Percentiles rank a stretch among this genome's conserved stretches.
These are phyloP conservation scores for Periconia sp. DNA, from an alignment of 2,329 filamentous ascomycete species.

Conservation along the genomic window DNA sequence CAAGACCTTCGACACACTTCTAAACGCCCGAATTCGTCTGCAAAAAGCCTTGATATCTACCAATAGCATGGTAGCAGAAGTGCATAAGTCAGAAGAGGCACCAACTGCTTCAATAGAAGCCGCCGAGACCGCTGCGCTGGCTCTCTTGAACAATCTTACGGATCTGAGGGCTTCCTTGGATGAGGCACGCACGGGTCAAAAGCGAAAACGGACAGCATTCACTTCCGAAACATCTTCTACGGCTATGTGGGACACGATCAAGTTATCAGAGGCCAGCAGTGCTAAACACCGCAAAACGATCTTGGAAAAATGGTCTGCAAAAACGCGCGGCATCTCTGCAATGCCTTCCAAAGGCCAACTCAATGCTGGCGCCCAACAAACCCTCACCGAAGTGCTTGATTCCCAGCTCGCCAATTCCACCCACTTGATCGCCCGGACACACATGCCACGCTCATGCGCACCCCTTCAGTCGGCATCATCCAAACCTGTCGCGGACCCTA, in stretches of 20 bases:
- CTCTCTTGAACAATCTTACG: conserved; percentile 81
- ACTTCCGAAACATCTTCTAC: conserved; percentile 60
- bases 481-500: conserved; percentile 25
- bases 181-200: conserved; percentile 57
- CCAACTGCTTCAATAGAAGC: conserved; percentile 62
- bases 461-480: conserved; percentile 62
- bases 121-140: conserved; percentile 82
- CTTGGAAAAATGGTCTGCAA: conserved; percentile 88
- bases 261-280: conserved; percentile 63
- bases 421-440: conserved; percentile 69
- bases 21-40: conserved; percentile 88
- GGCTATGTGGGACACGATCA: conserved; percentile 73
- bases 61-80: conserved; percentile 59
- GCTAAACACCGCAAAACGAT: conserved; percentile 66
- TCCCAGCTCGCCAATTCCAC: conserved; percentile 67
- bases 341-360: conserved; percentile 59
- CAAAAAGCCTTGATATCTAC: conserved; percentile 86
- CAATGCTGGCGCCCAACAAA: conserved; percentile 60
- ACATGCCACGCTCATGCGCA: conserved; percentile 74
- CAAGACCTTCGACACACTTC: conserved; percentile 80
- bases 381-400: conserved; percentile 67
- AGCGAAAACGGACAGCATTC: conserved; percentile 58
- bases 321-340: conserved; percentile 66
- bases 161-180: conserved; percentile 65
- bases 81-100: conserved; percentile 39